Evolutionary conservation across 345 rosid genomes (phyloP).

Genomic region (Hirschfeldia incana): DNA sequence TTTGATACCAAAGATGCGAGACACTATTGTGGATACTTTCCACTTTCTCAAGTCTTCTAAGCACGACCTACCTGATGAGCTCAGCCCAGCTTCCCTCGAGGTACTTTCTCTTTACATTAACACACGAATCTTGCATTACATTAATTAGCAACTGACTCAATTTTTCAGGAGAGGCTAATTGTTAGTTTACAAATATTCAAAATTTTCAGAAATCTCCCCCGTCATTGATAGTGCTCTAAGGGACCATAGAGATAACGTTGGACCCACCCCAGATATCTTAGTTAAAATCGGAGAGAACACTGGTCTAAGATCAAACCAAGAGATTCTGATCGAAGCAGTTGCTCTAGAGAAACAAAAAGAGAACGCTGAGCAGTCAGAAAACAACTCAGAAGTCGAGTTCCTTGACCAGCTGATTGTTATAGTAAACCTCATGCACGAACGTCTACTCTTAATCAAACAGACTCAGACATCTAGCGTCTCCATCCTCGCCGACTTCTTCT

Average conservation of each 20-base stretch:
- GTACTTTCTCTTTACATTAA: constrained; percentile 43
- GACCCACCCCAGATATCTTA: constrained; percentile 65
- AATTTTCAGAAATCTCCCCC: constrained; percentile 56
- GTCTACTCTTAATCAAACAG: constrained; percentile 73
- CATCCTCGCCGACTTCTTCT: constrained; percentile 94
- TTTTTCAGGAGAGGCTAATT: too few species aligned
- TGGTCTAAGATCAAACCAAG: constrained; percentile 85
- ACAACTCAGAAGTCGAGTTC: constrained; percentile 65
- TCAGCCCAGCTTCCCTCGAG: constrained; percentile 74
- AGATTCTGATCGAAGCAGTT: constrained; percentile 85
- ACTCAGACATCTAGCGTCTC: constrained; percentile 70
- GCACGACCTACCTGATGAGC: constrained; percentile 56
- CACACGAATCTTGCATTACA: background rate
- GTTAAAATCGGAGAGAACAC: constrained; percentile 69
- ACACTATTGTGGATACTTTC: constrained; percentile 55
- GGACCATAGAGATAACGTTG: constrained; percentile 60
- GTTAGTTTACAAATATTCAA: too few species aligned
- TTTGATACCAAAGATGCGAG: constrained; percentile 62
- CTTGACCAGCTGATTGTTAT: constrained; percentile 69
- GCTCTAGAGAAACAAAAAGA: constrained; percentile 96
- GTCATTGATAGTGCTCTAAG: constrained; percentile 58
- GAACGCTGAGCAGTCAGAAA: constrained; percentile 86
- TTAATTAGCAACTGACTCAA: too few species aligned
- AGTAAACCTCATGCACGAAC: constrained; percentile 73
- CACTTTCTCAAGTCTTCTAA: constrained; percentile 59